Conservation (phyloP, 352 stramenopile species). For the Globisporangium viniferum region DNA sequence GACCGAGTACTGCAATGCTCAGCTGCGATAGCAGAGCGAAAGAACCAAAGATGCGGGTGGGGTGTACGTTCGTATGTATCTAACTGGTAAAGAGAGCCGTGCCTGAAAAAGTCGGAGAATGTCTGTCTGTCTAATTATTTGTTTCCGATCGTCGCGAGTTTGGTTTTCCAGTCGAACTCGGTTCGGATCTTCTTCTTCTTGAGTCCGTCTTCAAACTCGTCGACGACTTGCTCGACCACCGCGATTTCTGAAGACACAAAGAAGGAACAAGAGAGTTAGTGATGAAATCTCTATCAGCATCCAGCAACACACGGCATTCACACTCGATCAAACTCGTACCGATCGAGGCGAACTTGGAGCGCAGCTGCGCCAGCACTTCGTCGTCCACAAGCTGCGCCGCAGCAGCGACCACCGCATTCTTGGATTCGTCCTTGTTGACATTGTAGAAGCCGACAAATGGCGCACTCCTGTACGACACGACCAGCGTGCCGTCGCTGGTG, state of each 20-base stretch:
- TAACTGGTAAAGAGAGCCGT: neutral
- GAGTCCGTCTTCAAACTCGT: constrained; percentile 62
- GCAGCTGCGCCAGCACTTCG: constrained; percentile 38
- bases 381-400: constrained; percentile 16
- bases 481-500: constrained; percentile 36
- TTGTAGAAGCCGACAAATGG: constrained; percentile 64
- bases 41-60: neutral
- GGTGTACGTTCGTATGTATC: neutral
- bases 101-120: neutral
- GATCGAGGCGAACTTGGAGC: constrained; percentile 44
- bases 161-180: constrained; percentile 36
- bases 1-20: constrained; percentile 39
- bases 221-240: constrained; percentile 39
- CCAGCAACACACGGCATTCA: neutral
- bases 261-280: neutral
- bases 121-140: constrained; percentile 7
- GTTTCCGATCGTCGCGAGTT: constrained; percentile 18
- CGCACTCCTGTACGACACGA: constrained; percentile 55
- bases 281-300: neutral
- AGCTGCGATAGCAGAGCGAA: constrained; percentile 27
- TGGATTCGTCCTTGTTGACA: constrained; percentile 27
- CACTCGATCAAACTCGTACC: constrained; percentile 28
- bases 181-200: constrained; percentile 84
- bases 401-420: constrained; percentile 6
- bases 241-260: constrained; percentile 37